Base-by-base conservation (phyloP, 768 basidiomycete species). In the Boletus edulis region DNA sequence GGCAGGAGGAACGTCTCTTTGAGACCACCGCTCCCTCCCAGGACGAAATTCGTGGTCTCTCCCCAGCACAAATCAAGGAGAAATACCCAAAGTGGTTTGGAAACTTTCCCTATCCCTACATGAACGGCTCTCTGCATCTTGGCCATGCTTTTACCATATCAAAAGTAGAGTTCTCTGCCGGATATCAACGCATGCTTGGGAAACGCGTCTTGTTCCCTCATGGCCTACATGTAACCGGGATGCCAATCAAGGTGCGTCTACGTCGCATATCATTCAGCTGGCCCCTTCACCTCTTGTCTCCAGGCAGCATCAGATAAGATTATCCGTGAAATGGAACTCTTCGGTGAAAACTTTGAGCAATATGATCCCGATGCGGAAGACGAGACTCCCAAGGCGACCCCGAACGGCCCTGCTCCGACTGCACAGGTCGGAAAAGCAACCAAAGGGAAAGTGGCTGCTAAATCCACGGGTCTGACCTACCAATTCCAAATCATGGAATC, bases 401-500 rank as follows among this genome's bases (percentile, higher is more conserved):
- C 74, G 9, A 73, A 72, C 10, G 75, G 73, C n/a, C 72, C 77
- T 18, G 73, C 71, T 4, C 70, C 73, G 5, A 62, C 68, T 35
- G 74, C 83, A 65, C 83, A 82, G 55, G 79, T 81, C 48, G 82
- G 80, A 57, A 98, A 97, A 69, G 94, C 84, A 3, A 97, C 94
- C 72, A 99, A 99, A 76, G 94, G 95, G 47, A 99, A 99, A 72
- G 74, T 98, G 17, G 81, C 83, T 17, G 92, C 93, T 17, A 98
- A 99, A 74, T 85, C 90, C 0, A 96, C 96, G 2, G 97, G 96
- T 3, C 78, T 91, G 57, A 87, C 87, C 31, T 98, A 98, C 73
- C 97, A 99, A 69, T 99, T 98, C 81, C 97, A 98, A 78, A 98
- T 98, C 71, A 89, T 98, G 87, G 88, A 95, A 67, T 89, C 92